Evolutionary conservation across 225 moss, liverwort and hornwort genomes (phyloP).

Genomic region (Pseudisothecium myosuroides): DNA sequence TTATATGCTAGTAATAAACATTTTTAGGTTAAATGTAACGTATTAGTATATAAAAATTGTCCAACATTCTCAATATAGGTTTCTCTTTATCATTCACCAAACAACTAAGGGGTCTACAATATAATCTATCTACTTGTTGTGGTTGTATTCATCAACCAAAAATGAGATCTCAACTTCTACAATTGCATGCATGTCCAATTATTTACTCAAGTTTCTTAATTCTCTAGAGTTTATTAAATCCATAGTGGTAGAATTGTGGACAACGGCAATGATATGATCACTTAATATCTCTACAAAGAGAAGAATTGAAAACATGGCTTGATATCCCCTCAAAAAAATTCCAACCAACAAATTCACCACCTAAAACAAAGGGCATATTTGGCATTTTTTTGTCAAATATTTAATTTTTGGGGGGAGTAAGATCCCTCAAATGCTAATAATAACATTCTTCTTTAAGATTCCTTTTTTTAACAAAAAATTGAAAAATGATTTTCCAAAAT

Average conservation of each 20-base stretch:
- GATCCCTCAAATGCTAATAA: neutral
- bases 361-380: neutral
- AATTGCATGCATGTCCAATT: neutral
- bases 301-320: neutral
- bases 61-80: neutral
- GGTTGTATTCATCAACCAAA: neutral
- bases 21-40: neutral
- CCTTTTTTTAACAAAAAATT: neutral
- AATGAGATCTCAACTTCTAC: neutral
- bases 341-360: neutral
- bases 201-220: neutral
- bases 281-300: neutral
- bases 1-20: neutral
- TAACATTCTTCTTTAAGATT: neutral
- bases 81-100: no score
- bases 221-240: neutral
- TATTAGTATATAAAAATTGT: neutral
- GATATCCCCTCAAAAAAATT: neutral
- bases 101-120: neutral
- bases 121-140: neutral
- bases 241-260: neutral
- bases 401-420: fast-evolving
- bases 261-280: neutral
- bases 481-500: neutral
- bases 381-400: neutral